Base-by-base conservation (phyloP, 768 basidiomycete genomes). In the Amanita exitialis region DNA sequence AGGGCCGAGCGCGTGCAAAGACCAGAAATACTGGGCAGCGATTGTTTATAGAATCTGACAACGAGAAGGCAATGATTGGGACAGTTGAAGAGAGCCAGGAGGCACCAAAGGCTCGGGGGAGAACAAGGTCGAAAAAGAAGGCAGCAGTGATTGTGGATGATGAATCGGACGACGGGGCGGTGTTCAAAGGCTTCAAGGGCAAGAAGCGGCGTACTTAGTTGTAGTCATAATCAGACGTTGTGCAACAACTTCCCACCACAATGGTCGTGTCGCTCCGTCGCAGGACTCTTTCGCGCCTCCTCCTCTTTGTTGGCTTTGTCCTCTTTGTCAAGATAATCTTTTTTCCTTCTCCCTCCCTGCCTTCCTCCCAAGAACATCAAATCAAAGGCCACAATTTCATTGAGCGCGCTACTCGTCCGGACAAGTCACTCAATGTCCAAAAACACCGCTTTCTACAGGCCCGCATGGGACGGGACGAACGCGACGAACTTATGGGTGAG, bases 361-460 rank as follows among this genome's bases (percentile, higher is more conserved):
- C 61, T 23, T 54, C 61, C 41, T 63, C 67, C 41, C 58, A 41
- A 35, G 54, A 64, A 3, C 64, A 69, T 49, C 66, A 77, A 61
- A 78, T 78, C 28, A 64, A 72, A 52, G 66, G 68, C 47, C 75
- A 78, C 58, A 76, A 73, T 58, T 74, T 78, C 57, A 70, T 78
- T 34, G 75, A 79, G 61, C 73, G 78, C 18, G 75, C 76, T 46
- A 77, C 76, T 1, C 67, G 74, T 1, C 65, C 72, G 15, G 91
- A 92, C 67, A 87, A 83, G 63, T 78, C 77, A 7, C 76, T 98
- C 35, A 94, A 97, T 73, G 85, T 90, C 12, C 89, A 93, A 54
- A 83, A 82, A 55, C 81, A 94, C 68, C 77, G 81, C 8, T 97
- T 96, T 62, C 64, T 98, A 37, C 96, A 98, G 68, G 76, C 79